Evolutionary conservation across 1,139 yeast genomes (phyloP).

Genomic region (Sugiyamaella xylanicola): DNA sequence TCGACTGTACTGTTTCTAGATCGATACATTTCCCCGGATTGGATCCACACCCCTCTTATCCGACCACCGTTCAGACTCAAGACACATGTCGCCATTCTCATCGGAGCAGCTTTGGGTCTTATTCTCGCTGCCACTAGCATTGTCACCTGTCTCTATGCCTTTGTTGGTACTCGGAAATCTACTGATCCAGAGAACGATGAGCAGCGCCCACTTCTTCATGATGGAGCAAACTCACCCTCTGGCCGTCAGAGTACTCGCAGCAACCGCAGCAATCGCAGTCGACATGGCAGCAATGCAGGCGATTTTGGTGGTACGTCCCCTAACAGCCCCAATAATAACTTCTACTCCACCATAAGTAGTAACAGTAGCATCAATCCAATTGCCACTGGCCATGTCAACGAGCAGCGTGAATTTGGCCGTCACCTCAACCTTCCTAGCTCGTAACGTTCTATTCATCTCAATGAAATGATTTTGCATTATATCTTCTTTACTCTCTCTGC

Average conservation of each 20-base stretch:
- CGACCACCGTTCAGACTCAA: slow-evolving; percentile 39
- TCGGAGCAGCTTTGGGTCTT: slow-evolving; percentile 44
- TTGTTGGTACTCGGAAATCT: slow-evolving; percentile 27
- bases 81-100: slow-evolving; percentile 41
- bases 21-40: slow-evolving; percentile 61
- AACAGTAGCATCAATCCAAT: slow-evolving; percentile 30
- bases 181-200: slow-evolving; percentile 19
- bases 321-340: background rate
- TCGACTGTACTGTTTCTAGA: slow-evolving; percentile 72
- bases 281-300: background rate
- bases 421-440: slow-evolving; percentile 33
- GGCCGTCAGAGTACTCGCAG: slow-evolving; percentile 11
- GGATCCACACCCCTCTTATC: slow-evolving; percentile 52
- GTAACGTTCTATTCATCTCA: background rate
- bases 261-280: slow-evolving; percentile 9
- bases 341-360: slow-evolving; percentile 6
- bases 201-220: slow-evolving; percentile 23
- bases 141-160: slow-evolving; percentile 28
- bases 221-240: background rate
- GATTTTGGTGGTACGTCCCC: slow-evolving; percentile 3
- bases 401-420: slow-evolving; percentile 37
- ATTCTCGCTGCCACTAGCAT: slow-evolving; percentile 36
- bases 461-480: background rate
- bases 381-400: slow-evolving; percentile 32
- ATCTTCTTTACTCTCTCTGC: background rate